Evolutionary conservation across 805 yeast genomes (phyloP), one percentile per base, ranked within the genome.

Genomic region (Zygoascus flipseniorum): DNA sequence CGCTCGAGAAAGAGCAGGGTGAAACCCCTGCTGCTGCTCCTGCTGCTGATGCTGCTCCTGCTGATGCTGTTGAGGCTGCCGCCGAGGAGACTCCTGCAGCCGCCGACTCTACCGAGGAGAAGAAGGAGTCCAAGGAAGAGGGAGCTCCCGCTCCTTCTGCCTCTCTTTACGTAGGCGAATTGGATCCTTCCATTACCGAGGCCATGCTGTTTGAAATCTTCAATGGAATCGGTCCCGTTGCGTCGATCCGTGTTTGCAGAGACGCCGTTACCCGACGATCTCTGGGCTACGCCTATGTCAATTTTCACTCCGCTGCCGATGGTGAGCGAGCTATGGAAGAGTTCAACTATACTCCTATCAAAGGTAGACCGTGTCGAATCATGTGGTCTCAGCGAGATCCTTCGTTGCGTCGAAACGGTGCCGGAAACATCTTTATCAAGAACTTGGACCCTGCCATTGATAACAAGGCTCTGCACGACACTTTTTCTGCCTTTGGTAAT

Each of bases 331-430:
- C 99, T 58, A 78, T 93, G 71, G 95, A 89, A 70, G 93, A 89
- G 75, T 82, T 93, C 75, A 93, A 92, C 88, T 93, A 93, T 79
- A 75, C 89, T 56, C 82, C 82, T 67, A 83, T 93, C 76, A 90
- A 90, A 74, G 97, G 97, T 69, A 88, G 85, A 69, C 89, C 97
- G 67, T 89, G 97, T 77, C 89, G 99, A 76, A 92, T 93, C 78
- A 93, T 93, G 98, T 89, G 98, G 97, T 89, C 97, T 63, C 98
- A 93, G 79, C 89, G 98, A 77, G 98, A 93, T 72, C 98, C 99
- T 61, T 80, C 96, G 58, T 73, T 83, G 67, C 87, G 99, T 81
- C 88, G 85, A 80, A 84, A 84, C 69, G 97, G 97, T 72, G 85
- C 88, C 60, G 97, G 97, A 69, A 93, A 93, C 81, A 84, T 93